Conservation (phyloP, 2,329 filamentous ascomycete species). For the Aspergillus ruber region DNA sequence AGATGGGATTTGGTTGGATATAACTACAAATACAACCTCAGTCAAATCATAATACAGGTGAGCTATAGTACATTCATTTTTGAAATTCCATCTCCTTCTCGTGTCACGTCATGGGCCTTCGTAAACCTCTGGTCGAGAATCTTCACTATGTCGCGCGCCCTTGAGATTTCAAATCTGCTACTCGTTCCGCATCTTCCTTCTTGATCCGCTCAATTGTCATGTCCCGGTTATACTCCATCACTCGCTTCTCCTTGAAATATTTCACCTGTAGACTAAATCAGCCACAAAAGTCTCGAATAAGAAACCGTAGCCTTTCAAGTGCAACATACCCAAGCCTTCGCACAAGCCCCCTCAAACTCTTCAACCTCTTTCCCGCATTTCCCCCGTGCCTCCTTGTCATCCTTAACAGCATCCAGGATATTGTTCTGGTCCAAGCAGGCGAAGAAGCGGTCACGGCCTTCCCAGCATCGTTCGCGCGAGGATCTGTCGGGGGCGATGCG, state of each 20-base stretch:
- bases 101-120: not conserved
- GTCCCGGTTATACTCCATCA: conserved; percentile 84
- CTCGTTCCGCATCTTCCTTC: conserved; percentile 62
- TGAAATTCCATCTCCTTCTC: conserved; percentile 8
- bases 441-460: conserved; percentile 82
- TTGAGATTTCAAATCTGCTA: conserved; percentile 42
- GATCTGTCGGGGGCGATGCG: conserved; percentile 77
- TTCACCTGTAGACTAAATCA: conserved; percentile 57
- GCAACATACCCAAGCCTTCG: conserved; percentile 74
- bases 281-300: not conserved
- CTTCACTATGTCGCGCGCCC: conserved; percentile 29
- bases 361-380: conserved; percentile 55
- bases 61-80: conserved; percentile 23
- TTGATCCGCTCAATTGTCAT: conserved; percentile 69
- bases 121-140: not conserved
- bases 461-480: conserved; percentile 81
- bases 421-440: conserved; percentile 72
- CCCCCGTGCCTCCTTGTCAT: conserved; percentile 50
- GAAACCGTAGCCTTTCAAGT: not conserved
- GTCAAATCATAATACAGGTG: conserved; percentile 2
- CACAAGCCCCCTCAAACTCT: conserved; percentile 78
- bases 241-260: conserved; percentile 95
- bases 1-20: not conserved
- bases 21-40: conserved; percentile 6
- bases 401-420: conserved; percentile 68